These are phyloP conservation scores for Chlamydomonas urium DNA, from an alignment of 139 green algal genomes.

Conservation along the genomic window DNA sequence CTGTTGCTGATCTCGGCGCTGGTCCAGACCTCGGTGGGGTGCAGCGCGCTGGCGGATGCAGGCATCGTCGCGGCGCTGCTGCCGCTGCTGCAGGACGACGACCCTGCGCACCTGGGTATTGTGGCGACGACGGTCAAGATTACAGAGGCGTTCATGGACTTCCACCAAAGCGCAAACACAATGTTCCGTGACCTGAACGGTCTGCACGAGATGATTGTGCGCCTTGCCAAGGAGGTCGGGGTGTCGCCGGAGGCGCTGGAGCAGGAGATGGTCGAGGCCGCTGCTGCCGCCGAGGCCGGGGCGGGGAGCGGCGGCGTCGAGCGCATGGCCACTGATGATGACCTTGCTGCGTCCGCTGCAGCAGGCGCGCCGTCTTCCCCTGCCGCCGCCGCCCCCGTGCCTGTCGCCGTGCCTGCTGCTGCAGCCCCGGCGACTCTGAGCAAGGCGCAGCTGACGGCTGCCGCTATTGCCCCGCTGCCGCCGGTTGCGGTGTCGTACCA, in stretches of 20 bases:
- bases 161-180: conserved; percentile 48
- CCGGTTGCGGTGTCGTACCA: background rate
- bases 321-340: background rate
- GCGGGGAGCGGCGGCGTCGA: background rate
- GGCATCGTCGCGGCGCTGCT: conserved; percentile 81
- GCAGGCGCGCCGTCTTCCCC: background rate
- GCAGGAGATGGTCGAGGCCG: background rate
- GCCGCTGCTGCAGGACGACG: conserved; percentile 60
- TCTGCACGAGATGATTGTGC: conserved; percentile 62
- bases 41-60: conserved; percentile 70
- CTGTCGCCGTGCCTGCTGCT: background rate
- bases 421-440: background rate
- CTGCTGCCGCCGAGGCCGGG: background rate
- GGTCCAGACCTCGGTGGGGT: conserved; percentile 60
- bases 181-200: conserved; percentile 85
- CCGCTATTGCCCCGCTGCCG: background rate
- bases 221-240: conserved; percentile 67
- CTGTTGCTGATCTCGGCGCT: conserved; percentile 73
- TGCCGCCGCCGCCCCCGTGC: background rate
- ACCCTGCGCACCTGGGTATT: conserved; percentile 59
- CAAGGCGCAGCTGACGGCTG: background rate
- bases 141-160: conserved; percentile 90
- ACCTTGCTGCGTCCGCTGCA: background rate
- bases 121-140: conserved; percentile 70
- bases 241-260: background rate